Base-by-base conservation (phyloP, 2,329 filamentous ascomycete genomes). In the Aureobasidium sp. region DNA sequence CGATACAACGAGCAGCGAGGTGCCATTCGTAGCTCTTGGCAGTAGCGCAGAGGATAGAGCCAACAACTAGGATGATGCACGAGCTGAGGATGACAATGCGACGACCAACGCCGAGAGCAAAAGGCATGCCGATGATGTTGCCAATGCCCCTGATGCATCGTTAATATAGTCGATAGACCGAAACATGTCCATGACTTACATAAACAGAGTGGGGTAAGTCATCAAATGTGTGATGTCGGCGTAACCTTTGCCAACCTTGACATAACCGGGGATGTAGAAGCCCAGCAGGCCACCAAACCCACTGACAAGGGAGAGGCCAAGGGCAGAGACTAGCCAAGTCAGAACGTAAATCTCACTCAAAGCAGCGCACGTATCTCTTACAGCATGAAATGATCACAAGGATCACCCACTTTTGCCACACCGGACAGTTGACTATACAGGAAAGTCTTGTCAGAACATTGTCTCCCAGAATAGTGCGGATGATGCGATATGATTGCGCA, bases 191-290 rank as follows among this genome's bases (percentile, higher is more conserved):
- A 5, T 3, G 5, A 17, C 27, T 20, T 34, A 64, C 71, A 75
- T 74, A 42, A 77, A 66, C 1, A 73, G 66, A 0, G 66, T 67
- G 0, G 72, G 70, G 46, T 69, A 73, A 1, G 71, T 75, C 66
- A 73, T 68, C 20, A 74, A 53, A 23, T 52, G 48, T 0, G 42
- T 55, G 27, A 53, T 48, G 13, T 62, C 34, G 13, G 62, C 64
- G 29, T 62, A 50, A 0, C 42, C 64, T 12, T 68, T 69, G 66
- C 59, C 39, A 65, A 64, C 39, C 1, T 70, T 71, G 3, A 67
- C 63, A 63, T 78, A 78, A 1, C 67, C 67, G 7, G 75, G 75
- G 9, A 78, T 76, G 63, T 77, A 78, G 60, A 76, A 77, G 7
- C 67, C 69, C 15, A 78, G 66, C 1, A 79, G 69, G 2, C 75